Base-by-base conservation (phyloP, 495 filamentous ascomycete genomes). In the Penicillium robsamsonii region DNA sequence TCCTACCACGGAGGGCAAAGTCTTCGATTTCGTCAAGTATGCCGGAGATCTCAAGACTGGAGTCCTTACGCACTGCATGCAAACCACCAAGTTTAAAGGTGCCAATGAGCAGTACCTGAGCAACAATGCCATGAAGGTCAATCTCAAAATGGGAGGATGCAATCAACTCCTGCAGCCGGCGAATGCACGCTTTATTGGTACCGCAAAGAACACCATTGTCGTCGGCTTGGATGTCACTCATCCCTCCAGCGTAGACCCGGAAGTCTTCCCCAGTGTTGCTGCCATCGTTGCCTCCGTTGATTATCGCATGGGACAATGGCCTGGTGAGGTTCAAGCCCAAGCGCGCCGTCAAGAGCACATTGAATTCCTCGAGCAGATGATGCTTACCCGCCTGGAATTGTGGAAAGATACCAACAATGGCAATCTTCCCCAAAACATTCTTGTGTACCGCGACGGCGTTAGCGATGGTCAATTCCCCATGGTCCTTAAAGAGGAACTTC, bases 171-270 rank as follows among this genome's bases (percentile, higher is more conserved):
- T 95, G 0, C 60, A 70, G 3, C 38, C 70, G 1, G 56, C 65
- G 0, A 71, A 75, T n/a, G 66, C 83, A 17, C 73, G 70, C 12
- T 62, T 89, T 4, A 55, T 91, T 11, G 67, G 66, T 15, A 68
- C 80, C 5, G 78, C 75, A 2, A 81, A 79, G 55, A 91, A 86
- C 0, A 96, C 87, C 0, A 96, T 96, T 86, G 70, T 95, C 20
- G 77, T 92, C 27, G 91, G 91, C 0, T 86, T 90, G 41, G 91
- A 96, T 62, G 90, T 94, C 3, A 92, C 90, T 0, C 92, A 96
- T 64, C 92, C 91, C 0, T 88, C 88, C 1, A 86, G 87, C 20
- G 77, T 84, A 2, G 80, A 80, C 18, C 59, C 72, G 0, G 71
- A 75, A 4, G 69, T 67, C 2, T 75, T 78, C 7, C 89, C 90